These are phyloP conservation scores for Ballota nigra DNA, from an alignment of 257 asterid species.

Conservation along the genomic window DNA sequence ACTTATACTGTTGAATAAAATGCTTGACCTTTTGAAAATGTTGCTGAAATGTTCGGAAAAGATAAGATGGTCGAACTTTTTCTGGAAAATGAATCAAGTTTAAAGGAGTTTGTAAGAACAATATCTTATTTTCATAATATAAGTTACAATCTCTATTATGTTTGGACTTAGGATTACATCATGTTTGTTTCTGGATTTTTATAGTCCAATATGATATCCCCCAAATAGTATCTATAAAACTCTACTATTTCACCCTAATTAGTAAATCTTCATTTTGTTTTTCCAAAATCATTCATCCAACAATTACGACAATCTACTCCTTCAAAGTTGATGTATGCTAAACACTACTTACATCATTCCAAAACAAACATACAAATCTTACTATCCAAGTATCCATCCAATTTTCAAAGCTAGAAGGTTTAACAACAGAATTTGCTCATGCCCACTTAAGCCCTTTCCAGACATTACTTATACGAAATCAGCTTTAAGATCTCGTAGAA, in stretches of 20 bases:
- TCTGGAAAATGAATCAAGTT: background rate
- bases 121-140: background rate
- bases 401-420: too few species aligned
- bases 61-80: background rate
- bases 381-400: background rate
- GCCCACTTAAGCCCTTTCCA: background rate
- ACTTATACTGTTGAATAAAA: background rate
- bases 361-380: too few species aligned
- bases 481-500: too few species aligned
- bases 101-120: background rate
- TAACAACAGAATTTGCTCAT: background rate
- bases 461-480: background rate
- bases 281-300: too few species aligned
- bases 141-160: too few species aligned
- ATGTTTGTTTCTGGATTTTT: too few species aligned
- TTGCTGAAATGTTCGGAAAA: background rate
- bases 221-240: too few species aligned
- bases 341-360: background rate
- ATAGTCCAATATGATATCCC: too few species aligned
- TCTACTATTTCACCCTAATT: too few species aligned
- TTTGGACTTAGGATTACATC: too few species aligned
- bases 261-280: too few species aligned
- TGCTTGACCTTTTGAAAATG: background rate
- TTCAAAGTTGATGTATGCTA: background rate
- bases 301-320: too few species aligned